Base-by-base conservation (phyloP, 768 basidiomycete species). In the Mycena olivaceomarginata region DNA sequence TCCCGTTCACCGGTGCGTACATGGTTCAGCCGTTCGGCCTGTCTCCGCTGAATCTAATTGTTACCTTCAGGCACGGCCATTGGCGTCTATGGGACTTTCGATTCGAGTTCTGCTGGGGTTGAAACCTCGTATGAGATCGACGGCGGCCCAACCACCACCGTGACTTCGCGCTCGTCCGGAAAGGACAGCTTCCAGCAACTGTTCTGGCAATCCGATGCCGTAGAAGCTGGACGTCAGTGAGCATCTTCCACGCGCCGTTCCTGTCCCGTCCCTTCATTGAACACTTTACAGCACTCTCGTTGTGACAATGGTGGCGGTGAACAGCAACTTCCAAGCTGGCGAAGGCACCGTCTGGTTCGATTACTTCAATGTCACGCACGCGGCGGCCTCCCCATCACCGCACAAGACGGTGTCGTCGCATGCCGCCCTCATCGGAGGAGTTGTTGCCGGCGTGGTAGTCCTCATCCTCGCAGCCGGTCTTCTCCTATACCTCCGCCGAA, bases 1-100 rank as follows among this genome's bases (percentile, higher is more conserved):
- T 74, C 37, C 72, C 72, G 0, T 74, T 74, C 45, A 74, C 65
- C 39, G 72, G 72, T 67, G 53, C 20, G 70, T 71, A 12, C 39
- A 39, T 40, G 5, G 43, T 46, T 9, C 39, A 11, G 20, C 56
- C 4, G 15, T 56, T 65, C 25, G 13, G 48, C 48, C 7, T 51
- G 13, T 39, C 39, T 22, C 39, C 18, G 48, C 48, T 51, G 51
- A 25, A 25, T 13, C 40, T 1, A 25, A 66, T 18, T 25, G 20
- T 45, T 16, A 40, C 31, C n/a, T 20, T 15, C 43, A 74, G 72
- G 72, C n/a, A 60, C 72, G 57, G 20, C 31, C 53, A 67, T 74
- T 18, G 45, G 18, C 1, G 72, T 74, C 15, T 74, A 67, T 51
- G 72, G 72, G 7, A 74, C 72, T 18, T 74, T 39, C 13, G 66